phyloP scores from a whole-genome alignment of 306 rosid genomes.

The Lablab purpureus region DNA sequence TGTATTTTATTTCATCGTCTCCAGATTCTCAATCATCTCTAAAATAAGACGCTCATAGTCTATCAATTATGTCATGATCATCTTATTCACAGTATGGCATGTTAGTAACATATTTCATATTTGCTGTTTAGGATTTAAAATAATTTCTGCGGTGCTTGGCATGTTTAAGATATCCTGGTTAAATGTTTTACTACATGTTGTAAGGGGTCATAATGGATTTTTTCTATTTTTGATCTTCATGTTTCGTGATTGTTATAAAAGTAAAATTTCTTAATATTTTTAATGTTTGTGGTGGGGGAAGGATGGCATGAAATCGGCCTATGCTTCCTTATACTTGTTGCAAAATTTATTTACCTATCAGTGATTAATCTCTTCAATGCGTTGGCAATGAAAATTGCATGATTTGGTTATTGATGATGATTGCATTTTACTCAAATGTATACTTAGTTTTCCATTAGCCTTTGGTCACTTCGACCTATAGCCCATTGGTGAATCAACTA shows the following conservation, averaged over 20 bases:
- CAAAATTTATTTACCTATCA: constrained; percentile 14
- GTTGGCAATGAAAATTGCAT: constrained; percentile 10
- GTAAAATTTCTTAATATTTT: neutral
- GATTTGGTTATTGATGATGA: constrained; percentile 22
- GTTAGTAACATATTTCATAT: neutral
- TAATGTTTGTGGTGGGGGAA: neutral
- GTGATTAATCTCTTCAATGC: constrained; percentile 20
- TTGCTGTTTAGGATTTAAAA: neutral
- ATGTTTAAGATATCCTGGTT: constrained; percentile 20
- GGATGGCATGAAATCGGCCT: neutral
- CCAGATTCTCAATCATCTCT: constrained; percentile 4
- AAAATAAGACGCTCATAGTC: constrained; percentile 27
- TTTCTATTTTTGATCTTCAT: neutral
- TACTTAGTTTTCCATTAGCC: neutral
- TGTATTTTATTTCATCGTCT: constrained; percentile 27
- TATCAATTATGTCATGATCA: constrained; percentile 6
- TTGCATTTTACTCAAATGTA: neutral
- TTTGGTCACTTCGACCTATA: constrained; percentile 16
- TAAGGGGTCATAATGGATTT: neutral
- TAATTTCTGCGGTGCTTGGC: constrained; percentile 9
- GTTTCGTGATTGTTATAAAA: neutral
- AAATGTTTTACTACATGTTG: neutral
- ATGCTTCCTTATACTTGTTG: neutral
- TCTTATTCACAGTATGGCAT: neutral
- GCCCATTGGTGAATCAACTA: constrained; percentile 5